These are phyloP conservation scores for Gelatoporia subvermispora DNA, from an alignment of 768 basidiomycete genomes.

Conservation along the genomic window DNA sequence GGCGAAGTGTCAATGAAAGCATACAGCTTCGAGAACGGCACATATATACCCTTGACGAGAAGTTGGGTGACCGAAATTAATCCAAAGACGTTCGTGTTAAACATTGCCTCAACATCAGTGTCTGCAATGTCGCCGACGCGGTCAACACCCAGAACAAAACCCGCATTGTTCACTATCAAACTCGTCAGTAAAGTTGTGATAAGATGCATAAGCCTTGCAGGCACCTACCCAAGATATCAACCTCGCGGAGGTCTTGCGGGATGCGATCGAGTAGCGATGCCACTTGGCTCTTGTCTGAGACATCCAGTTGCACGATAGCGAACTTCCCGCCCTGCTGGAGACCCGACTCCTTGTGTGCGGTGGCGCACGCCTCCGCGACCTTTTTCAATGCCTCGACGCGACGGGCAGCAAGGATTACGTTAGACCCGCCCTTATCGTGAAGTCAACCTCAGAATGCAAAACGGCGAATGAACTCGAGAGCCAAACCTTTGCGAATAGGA, in stretches of 20 bases:
- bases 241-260: constrained; percentile 59
- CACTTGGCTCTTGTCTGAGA: constrained; percentile 72
- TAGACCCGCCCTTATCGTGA: constrained; percentile 66
- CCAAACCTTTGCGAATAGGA: constrained; percentile 83
- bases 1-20: constrained; percentile 22
- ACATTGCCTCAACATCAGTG: constrained; percentile 67
- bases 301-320: constrained; percentile 67
- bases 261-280: constrained; percentile 66
- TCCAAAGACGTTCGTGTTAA: constrained; percentile 62
- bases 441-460: not conserved
- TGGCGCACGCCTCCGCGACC: constrained; percentile 62
- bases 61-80: constrained; percentile 82
- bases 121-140: constrained; percentile 78
- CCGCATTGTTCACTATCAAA: constrained; percentile 67
- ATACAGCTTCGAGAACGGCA: constrained; percentile 36
- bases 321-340: constrained; percentile 76
- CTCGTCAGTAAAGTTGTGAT: constrained; percentile 18
- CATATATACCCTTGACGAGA: constrained; percentile 23
- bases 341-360: constrained; percentile 70
- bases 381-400: constrained; percentile 64
- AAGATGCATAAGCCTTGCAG: not conserved
- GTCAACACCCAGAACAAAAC: constrained; percentile 86
- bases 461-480: not conserved
- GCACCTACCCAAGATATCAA: constrained; percentile 78
- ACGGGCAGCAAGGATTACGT: constrained; percentile 81